phyloP scores from a whole-genome alignment of 1,284 basidiomycete genomes.

The Somion occarium region DNA sequence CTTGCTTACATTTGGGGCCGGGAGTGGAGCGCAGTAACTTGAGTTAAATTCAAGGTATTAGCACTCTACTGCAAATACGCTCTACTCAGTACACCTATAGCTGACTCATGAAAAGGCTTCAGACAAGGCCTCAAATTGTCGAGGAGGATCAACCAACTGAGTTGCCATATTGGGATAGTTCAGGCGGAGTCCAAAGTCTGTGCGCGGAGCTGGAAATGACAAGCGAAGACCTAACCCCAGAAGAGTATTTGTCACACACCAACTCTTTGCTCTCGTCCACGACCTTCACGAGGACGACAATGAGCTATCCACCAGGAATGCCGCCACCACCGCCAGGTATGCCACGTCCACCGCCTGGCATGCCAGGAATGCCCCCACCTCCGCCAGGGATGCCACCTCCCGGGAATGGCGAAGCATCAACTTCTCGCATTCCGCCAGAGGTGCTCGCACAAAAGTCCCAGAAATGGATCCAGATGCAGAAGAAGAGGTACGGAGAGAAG shows the following conservation, averaged over 20 bases:
- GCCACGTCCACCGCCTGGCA: slow-evolving; percentile 37
- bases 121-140: too few relatives aligned
- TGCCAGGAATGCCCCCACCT: slow-evolving; percentile 32
- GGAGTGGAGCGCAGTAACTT: too few relatives aligned
- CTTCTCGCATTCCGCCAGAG: slow-evolving; percentile 70
- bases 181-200: too few relatives aligned
- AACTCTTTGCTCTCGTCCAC: slow-evolving; percentile 4
- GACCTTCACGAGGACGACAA: slow-evolving; percentile 20
- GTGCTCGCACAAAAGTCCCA: slow-evolving; percentile 80
- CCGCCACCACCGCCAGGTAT: slow-evolving; percentile 46
- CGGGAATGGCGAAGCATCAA: slow-evolving; percentile 35
- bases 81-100: too few relatives aligned
- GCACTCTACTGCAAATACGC: too few relatives aligned
- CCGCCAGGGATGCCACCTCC: slow-evolving; percentile 25
- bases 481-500: slow-evolving; percentile 86
- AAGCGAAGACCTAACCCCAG: neutral
- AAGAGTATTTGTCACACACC: neutral
- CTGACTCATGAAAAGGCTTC: too few relatives aligned
- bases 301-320: slow-evolving; percentile 30
- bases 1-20: too few relatives aligned
- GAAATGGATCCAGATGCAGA: slow-evolving; percentile 94
- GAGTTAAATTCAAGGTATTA: too few relatives aligned
- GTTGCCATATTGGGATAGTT: too few relatives aligned
- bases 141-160: too few relatives aligned
- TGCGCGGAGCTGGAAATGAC: neutral